Conservation (phyloP, 495 filamentous ascomycete species). For the Neohortaea acidophila region DNA sequence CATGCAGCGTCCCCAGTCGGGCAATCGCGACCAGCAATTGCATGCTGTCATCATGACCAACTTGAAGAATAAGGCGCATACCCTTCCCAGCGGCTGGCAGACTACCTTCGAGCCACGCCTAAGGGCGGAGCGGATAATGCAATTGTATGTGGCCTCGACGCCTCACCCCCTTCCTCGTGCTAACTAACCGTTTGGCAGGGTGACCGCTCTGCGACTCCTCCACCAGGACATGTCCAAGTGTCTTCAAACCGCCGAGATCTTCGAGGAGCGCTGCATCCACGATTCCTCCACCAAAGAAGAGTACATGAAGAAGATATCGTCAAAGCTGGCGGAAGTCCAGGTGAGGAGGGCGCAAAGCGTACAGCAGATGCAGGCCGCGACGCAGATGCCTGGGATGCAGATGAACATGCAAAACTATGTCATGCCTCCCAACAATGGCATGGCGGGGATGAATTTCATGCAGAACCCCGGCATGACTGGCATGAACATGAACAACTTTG, state of each 20-base stretch:
- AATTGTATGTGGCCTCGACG: slow-evolving; percentile 11
- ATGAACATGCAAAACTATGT: neutral
- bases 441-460: neutral
- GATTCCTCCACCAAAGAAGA: slow-evolving; percentile 4
- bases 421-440: slow-evolving; percentile 1
- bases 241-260: slow-evolving; percentile 4
- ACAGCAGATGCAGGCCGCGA: neutral
- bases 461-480: slow-evolving; percentile 3
- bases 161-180: neutral
- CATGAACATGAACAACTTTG: slow-evolving; percentile 2
- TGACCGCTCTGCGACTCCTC: slow-evolving; percentile 4
- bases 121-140: slow-evolving; percentile 4
- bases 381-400: neutral
- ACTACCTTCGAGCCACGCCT: slow-evolving; percentile 5
- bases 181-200: neutral
- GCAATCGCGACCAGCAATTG: slow-evolving; percentile 7
- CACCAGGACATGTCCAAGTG: neutral
- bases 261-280: slow-evolving; percentile 4
- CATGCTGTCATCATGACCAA: slow-evolving; percentile 3
- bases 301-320: slow-evolving; percentile 3
- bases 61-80: neutral
- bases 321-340: slow-evolving; percentile 6
- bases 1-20: slow-evolving; percentile 12
- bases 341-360: neutral
- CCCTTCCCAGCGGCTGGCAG: slow-evolving; percentile 8